phyloP scores from a whole-genome alignment of 2,329 filamentous ascomycete species.

The Teratosphaeria viscida region DNA sequence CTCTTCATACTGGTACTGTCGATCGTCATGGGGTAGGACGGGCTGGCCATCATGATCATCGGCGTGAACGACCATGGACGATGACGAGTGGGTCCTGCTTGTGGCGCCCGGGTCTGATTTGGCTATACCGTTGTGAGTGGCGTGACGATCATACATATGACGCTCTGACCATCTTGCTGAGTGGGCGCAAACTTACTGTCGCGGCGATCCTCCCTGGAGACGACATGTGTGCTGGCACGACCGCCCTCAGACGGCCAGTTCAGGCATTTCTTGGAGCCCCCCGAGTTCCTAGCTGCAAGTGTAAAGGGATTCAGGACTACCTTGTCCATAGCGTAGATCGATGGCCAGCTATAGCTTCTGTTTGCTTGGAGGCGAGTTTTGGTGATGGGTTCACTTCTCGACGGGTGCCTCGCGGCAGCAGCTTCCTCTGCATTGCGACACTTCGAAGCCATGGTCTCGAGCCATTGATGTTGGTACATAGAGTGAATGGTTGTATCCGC shows the following conservation, averaged over 20 bases:
- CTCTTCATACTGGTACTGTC: too few species aligned
- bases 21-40: too few species aligned
- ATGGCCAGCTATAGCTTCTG: not conserved
- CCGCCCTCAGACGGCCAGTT: not conserved
- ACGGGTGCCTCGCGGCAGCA: not conserved
- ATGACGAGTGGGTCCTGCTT: too few species aligned
- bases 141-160: too few species aligned
- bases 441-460: not conserved
- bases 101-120: too few species aligned
- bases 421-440: not conserved
- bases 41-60: too few species aligned
- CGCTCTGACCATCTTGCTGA: too few species aligned
- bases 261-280: not conserved
- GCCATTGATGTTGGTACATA: not conserved
- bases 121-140: too few species aligned
- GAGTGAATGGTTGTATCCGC: not conserved
- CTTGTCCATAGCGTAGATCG: not conserved
- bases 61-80: too few species aligned
- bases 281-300: not conserved
- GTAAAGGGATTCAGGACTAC: not conserved
- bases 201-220: too few species aligned
- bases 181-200: too few species aligned
- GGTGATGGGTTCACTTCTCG: not conserved
- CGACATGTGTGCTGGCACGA: not conserved
- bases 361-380: not conserved